phyloP scores from a whole-genome alignment of 257 asterid genomes.

The Gardenia jasminoides region DNA sequence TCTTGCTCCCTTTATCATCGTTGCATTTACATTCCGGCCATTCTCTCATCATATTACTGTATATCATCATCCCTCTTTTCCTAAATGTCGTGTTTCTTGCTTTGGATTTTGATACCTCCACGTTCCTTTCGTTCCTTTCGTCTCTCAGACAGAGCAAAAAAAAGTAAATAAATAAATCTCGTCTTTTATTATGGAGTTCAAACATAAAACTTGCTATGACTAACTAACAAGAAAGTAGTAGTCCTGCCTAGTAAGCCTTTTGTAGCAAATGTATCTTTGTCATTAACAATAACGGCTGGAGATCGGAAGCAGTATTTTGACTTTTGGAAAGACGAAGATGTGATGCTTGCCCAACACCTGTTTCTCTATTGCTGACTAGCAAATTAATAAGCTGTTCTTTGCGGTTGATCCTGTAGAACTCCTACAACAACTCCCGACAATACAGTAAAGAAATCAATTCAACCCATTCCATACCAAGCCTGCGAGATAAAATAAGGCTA shows the following conservation, averaged over 20 bases:
- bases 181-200: too few species aligned
- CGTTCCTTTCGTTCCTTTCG: constrained; percentile 42
- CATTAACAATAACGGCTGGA: not conserved
- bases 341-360: constrained; percentile 8
- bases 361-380: not conserved
- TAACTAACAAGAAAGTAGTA: not conserved
- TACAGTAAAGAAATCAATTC: not conserved
- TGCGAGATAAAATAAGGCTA: not conserved
- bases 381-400: constrained; percentile 2
- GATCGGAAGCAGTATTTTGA: not conserved
- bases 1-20: constrained; percentile 10
- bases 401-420: not conserved
- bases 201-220: not conserved
- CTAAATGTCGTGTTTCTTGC: not conserved
- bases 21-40: constrained; percentile 4
- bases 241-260: not conserved
- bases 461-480: not conserved
- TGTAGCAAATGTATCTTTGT: not conserved
- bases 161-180: not conserved
- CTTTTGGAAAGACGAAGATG: constrained; percentile 20
- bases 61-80: not conserved
- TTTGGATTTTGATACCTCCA: constrained; percentile 2
- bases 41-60: not conserved
- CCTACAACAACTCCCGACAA: not conserved
- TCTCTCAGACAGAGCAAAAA: not conserved